Evolutionary conservation across 2,329 filamentous ascomycete genomes (phyloP), one percentile per base, ranked within the genome.

Genomic region (Apiospora pterosperma): DNA sequence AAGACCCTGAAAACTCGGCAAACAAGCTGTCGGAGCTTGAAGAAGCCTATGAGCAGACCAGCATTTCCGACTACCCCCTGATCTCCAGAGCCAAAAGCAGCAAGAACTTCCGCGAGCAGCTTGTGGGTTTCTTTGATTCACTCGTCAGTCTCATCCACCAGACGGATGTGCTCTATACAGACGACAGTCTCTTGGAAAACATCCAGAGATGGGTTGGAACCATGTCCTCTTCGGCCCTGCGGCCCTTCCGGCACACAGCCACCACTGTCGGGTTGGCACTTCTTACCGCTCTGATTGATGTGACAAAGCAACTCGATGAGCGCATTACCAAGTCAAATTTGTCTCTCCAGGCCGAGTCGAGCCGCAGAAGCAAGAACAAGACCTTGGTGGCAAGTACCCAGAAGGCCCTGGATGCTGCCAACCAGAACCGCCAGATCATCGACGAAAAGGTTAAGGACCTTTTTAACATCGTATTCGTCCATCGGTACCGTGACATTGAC

Each of bases 401-500:
- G 73, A 83, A 86, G 48, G 90, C 88, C 63, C 83, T 95, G 42
- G 84, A 90, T 52, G 87, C 93, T 68, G 88, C 89, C 39, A 89
- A 90, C 68, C 81, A 87, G 67, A 90, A 89, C 73, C 85, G 92
- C 38, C 89, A 92, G 65, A 81, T 85, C 14, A 87, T 93, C 62
- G 89, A 92, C 68, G 85, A 86, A 36, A 84, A 90, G 66, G 88
- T 98, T 65, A 90, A 90, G 69, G 93, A 96, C 69, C 92, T 93
- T 71, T 97, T 98, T 74, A 92, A 97, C 70, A 92, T 92, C 2
- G 90, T 98, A 59, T 99, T 97, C 75, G 91, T 97, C 36, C 95
- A 99, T 77, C 90, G 96, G 59, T 99, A 98, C 77, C 92, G 96
- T 67, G 96, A 99, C 75, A 88, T 97, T 36, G 96, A 99, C 73